A percentile compares a stretch with the other conserved stretches of the same genome.
These are phyloP conservation scores for Botryotinia narcissicola DNA, from an alignment of 2,329 filamentous ascomycete species.

Conservation along the genomic window DNA sequence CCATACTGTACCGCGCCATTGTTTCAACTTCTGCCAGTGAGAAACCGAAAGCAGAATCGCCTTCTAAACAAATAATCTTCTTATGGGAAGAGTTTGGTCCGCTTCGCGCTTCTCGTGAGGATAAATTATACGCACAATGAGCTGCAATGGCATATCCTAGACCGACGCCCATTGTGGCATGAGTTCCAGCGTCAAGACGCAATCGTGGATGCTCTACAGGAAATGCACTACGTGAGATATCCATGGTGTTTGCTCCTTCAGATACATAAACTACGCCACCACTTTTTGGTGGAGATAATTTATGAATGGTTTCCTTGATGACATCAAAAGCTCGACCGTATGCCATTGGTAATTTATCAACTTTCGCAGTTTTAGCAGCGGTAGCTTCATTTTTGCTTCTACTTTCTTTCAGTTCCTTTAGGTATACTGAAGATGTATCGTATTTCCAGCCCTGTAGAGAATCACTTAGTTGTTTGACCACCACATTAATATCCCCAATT, in stretches of 20 bases:
- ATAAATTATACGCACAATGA: conserved; percentile 53
- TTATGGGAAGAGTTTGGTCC: conserved; percentile 40
- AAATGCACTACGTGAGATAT: conserved; percentile 56
- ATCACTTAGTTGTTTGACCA: conserved; percentile 47
- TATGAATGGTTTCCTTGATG: conserved; percentile 50
- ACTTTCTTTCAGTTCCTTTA: conserved; percentile 39
- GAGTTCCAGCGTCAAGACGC: conserved; percentile 56
- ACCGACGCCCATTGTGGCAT: conserved; percentile 59
- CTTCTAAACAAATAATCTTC: conserved; percentile 56
- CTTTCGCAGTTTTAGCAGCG: conserved; percentile 44
- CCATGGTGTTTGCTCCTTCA: conserved; percentile 61
- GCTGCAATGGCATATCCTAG: conserved; percentile 57
- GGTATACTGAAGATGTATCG: conserved; percentile 39
- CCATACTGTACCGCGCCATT: conserved; percentile 53
- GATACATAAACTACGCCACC: conserved; percentile 54
- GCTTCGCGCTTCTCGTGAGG: conserved; percentile 39
- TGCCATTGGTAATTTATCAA: conserved; percentile 45
- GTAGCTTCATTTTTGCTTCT: conserved; percentile 48
- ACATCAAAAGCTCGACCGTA: conserved; percentile 52
- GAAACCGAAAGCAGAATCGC: conserved; percentile 56
- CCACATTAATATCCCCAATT: conserved; percentile 50
- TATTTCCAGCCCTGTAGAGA: conserved; percentile 47
- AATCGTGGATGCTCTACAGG: conserved; percentile 53
- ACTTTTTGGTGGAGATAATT: conserved; percentile 44
- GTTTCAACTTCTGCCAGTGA: conserved; percentile 56